Base-by-base conservation (phyloP, 83 land plant genomes). In the Picea abies region DNA sequence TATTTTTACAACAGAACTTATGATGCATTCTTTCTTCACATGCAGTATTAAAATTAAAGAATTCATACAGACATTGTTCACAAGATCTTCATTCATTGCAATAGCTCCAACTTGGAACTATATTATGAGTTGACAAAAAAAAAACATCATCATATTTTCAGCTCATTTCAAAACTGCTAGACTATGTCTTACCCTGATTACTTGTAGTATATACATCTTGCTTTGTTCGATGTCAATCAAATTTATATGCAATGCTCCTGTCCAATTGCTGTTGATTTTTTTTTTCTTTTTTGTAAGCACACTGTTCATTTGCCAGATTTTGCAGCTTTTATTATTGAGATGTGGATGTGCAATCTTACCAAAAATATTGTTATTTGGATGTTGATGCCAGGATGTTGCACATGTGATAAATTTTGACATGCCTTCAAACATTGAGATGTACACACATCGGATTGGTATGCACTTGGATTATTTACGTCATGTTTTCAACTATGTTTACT, bases 351-450 rank as follows among this genome's bases (percentile, higher is more conserved):
- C 56, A 19, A 22, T 17, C 56, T 73, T 47, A 56, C 11, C 47
- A 44, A n/a, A 20, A 73, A 22, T 15, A 68, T n/a, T 47, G 60
- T 9, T 44, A 4, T 44, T 73, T 41, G 77, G 58, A 20, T 73
- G 56, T 73, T 47, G 62, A 29, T 78, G 60, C 37, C 89, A 89
- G 90, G 98, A 96, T 87, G 98, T 96, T 11, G 98, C 95, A 5
- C 94, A 96, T 88, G 97, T 96, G 9, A 94, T 96, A 70, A 96
- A 96, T 85, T 91, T 84, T 83, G 98, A 96, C 81, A 96, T 96
- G 97, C 98, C 98, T 4, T 79, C 82, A 11, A 90, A 89, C 44
- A 96, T 94, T 82, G 98, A 96, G 81, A 90, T 87, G 95, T 96
- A 96, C 79, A 96, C 97, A 19, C 98, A 96, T 82, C 91, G 98